These are phyloP conservation scores for Aegilops sharonensis DNA, from an alignment of 176 grass and related monocot species.

Conservation along the genomic window DNA sequence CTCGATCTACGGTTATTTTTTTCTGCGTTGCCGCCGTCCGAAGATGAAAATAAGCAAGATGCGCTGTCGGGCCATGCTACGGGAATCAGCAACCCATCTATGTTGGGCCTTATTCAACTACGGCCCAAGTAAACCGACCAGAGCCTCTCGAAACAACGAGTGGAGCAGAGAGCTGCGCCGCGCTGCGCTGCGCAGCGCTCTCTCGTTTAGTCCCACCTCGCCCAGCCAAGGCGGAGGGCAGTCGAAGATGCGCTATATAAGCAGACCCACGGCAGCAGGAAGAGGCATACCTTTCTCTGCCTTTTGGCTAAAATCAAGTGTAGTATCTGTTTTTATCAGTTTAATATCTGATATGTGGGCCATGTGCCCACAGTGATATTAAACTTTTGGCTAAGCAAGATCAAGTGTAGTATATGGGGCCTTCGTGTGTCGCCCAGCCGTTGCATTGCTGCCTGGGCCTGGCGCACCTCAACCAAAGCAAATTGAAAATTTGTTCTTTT, in stretches of 20 bases:
- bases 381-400: neutral
- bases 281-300: conserved; percentile 63
- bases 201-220: conserved; percentile 8
- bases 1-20: too few relatives aligned
- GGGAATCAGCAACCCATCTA: too few relatives aligned
- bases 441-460: neutral
- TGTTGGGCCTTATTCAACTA: too few relatives aligned
- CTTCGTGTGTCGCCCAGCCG: neutral
- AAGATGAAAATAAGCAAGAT: too few relatives aligned
- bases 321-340: conserved; percentile 94
- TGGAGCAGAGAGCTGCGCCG: too few relatives aligned
- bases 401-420: too few relatives aligned
- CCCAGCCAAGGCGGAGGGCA: neutral
- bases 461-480: neutral
- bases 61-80: too few relatives aligned
- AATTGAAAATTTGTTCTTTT: too few relatives aligned
- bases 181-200: neutral
- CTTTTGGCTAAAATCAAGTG: conserved; percentile 91
- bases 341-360: conserved; percentile 84
- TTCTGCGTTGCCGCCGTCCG: too few relatives aligned
- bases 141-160: too few relatives aligned
- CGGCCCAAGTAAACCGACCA: too few relatives aligned
- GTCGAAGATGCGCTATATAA: neutral
- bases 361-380: conserved; percentile 50
- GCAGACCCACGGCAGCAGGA: rapidly evolving